Percentiles rank a stretch among this genome's conserved stretches.
phyloP scores from a whole-genome alignment of 768 basidiomycete genomes.

The Mycena floridula region DNA sequence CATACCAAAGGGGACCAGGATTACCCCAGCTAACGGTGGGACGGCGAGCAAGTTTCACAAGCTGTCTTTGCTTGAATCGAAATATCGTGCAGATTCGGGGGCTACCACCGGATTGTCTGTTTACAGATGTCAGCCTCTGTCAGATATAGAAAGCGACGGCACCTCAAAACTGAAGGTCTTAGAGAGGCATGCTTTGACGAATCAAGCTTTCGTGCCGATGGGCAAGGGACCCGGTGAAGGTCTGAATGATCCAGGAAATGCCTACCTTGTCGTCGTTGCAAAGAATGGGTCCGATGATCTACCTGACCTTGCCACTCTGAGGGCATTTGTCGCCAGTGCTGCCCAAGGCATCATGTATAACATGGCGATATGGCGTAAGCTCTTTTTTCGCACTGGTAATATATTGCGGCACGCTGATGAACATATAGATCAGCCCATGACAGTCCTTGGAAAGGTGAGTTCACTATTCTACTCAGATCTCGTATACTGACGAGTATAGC shows the following conservation, averaged over 20 bases:
- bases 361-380: slow-evolving; percentile 87
- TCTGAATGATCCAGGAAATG: slow-evolving; percentile 39
- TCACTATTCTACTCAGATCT: slow-evolving; percentile 2
- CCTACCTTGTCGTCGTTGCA: slow-evolving; percentile 85
- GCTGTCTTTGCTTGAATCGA: slow-evolving; percentile 61
- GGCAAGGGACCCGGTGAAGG: slow-evolving; percentile 50
- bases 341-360: slow-evolving; percentile 86
- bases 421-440: slow-evolving; percentile 83
- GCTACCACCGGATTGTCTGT: slow-evolving; percentile 75
- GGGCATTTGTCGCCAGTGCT: slow-evolving; percentile 76
- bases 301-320: slow-evolving; percentile 69
- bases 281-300: slow-evolving; percentile 68
- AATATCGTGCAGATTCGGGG: slow-evolving; percentile 51
- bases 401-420: neutral
- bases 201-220: slow-evolving; percentile 95
- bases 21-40: slow-evolving; percentile 83
- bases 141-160: slow-evolving; percentile 40
- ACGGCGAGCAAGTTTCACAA: slow-evolving; percentile 94
- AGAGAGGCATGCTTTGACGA: slow-evolving; percentile 86
- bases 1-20: slow-evolving; percentile 60
- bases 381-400: neutral
- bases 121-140: slow-evolving; percentile 65
- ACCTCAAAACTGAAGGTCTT: slow-evolving; percentile 61
- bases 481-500: slow-evolving; percentile 30
- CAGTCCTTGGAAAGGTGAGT: slow-evolving; percentile 63